Evolutionary conservation across 106 monocot species (phyloP).

Genomic region (Narthecium ossifragum): DNA sequence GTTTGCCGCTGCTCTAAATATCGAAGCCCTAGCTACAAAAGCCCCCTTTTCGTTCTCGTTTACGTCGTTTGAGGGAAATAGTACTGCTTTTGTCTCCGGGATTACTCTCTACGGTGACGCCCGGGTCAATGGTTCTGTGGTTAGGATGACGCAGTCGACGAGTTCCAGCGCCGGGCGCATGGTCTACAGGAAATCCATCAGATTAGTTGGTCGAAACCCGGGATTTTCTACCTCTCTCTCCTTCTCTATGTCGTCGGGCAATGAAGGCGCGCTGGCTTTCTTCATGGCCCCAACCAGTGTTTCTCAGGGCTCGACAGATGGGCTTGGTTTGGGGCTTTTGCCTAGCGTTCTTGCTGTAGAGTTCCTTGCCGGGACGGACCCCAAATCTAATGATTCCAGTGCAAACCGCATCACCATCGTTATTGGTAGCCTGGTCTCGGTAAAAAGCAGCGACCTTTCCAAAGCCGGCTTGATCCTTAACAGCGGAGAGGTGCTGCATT

Average conservation of each 20-base stretch:
- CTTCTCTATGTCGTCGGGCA: slow-evolving; percentile 36
- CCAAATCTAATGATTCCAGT: slow-evolving; percentile 7
- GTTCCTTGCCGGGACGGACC: slow-evolving; percentile 15
- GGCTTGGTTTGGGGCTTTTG: slow-evolving; percentile 5
- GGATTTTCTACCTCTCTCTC: slow-evolving; percentile 71
- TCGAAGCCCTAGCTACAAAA: slow-evolving; percentile 4
- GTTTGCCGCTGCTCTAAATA: background rate
- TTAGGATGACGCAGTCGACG: slow-evolving; percentile 17
- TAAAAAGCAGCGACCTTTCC: slow-evolving; percentile 27
- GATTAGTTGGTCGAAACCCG: slow-evolving; percentile 35
- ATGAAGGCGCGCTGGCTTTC: slow-evolving; percentile 31
- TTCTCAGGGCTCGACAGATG: background rate
- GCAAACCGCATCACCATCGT: slow-evolving; percentile 24
- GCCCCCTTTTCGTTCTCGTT: slow-evolving; percentile 47
- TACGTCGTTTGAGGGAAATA: slow-evolving; percentile 25
- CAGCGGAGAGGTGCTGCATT: slow-evolving; percentile 36
- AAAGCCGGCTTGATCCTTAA: slow-evolving; percentile 7
- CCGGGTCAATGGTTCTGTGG: slow-evolving; percentile 19
- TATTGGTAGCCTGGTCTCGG: slow-evolving; percentile 22
- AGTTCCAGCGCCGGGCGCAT: slow-evolving; percentile 26
- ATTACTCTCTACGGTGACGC: slow-evolving; percentile 51
- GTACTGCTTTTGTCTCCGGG: slow-evolving; percentile 9
- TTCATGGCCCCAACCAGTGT: slow-evolving; percentile 30
- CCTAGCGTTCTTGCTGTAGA: slow-evolving; percentile 37
- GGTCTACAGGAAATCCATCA: slow-evolving; percentile 27